phyloP scores from a whole-genome alignment of 345 rosid species.

The Camelina hispida region DNA sequence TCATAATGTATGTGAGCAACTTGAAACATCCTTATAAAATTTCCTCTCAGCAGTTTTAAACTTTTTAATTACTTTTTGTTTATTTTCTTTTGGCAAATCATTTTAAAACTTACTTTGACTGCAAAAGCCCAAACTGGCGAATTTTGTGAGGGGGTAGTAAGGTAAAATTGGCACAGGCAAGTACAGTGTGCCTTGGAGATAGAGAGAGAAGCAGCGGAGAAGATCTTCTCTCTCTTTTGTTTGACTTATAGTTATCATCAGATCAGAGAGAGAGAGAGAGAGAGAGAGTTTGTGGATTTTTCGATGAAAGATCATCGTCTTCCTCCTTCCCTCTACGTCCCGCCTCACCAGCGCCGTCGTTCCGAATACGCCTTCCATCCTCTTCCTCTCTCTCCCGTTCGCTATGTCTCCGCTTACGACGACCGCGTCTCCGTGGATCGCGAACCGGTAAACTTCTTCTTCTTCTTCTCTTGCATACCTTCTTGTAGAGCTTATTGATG shows the following conservation, averaged over 20 bases:
- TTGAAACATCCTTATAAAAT: not conserved
- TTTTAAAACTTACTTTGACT: not conserved
- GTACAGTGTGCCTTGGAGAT: not conserved
- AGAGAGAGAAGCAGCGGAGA: not conserved
- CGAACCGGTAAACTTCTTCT: conserved; percentile 21
- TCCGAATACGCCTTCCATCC: conserved; percentile 40
- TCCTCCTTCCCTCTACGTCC: conserved; percentile 68
- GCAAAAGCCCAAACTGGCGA: not conserved
- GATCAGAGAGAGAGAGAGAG: not conserved
- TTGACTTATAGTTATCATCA: not conserved
- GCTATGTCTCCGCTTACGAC: conserved; percentile 40
- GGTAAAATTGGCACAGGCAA: not conserved
- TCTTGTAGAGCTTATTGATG: conserved; percentile 8
- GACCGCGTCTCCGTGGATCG: conserved; percentile 30
- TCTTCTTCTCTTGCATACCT: not conserved
- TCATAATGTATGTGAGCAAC: conserved; percentile 31
- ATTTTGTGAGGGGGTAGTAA: not conserved
- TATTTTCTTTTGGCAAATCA: too few relatives aligned
- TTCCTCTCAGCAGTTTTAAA: too few relatives aligned
- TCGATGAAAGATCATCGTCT: conserved; percentile 83
- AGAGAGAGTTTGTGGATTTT: not conserved
- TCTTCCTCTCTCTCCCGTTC: conserved; percentile 36
- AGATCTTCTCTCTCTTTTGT: not conserved
- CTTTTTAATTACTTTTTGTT: too few relatives aligned
- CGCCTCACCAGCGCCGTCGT: conserved; percentile 79